Evolutionary conservation across 805 yeast genomes (phyloP).

Genomic region (Wickerhamiella vanderwaltii): DNA sequence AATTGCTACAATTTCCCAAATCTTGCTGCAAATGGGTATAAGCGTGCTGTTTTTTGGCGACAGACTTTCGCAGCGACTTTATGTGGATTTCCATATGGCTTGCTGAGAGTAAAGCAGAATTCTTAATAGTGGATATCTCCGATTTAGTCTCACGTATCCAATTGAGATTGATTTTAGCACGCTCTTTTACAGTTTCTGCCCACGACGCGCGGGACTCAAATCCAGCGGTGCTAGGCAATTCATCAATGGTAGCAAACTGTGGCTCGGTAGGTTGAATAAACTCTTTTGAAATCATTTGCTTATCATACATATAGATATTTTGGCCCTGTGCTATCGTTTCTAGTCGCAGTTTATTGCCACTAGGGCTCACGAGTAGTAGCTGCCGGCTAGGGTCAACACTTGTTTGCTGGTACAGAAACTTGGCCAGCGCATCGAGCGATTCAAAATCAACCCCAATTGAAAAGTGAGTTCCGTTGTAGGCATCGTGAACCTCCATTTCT

Average conservation of each 20-base stretch:
- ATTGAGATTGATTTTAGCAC: background rate
- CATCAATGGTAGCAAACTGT: background rate
- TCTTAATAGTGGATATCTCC: conserved; percentile 2
- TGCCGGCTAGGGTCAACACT: conserved; percentile 19
- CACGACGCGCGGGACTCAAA: conserved; percentile 1
- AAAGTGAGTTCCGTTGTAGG: conserved; percentile 20
- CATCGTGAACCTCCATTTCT: conserved; percentile 21
- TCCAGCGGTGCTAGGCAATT: background rate
- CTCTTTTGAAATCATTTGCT: conserved; percentile 12
- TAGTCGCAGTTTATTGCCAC: conserved; percentile 21
- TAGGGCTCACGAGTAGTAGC: conserved; percentile 23
- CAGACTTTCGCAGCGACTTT: conserved; percentile 1
- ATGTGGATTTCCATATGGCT: conserved; percentile 12
- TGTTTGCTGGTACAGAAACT: conserved; percentile 14
- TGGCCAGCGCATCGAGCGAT: background rate
- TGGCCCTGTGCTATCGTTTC: conserved; percentile 21
- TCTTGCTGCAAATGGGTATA: conserved; percentile 14
- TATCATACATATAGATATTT: conserved; percentile 23
- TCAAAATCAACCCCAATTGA: conserved; percentile 18
- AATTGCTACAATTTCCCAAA: conserved; percentile 15
- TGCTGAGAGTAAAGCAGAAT: conserved; percentile 10
- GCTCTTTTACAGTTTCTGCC: conserved; percentile 4
- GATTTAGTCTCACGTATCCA: background rate
- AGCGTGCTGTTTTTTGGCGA: conserved; percentile 6
- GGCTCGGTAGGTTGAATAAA: background rate